phyloP scores from a whole-genome alignment of 805 yeast species.

The Saturnispora quitensis region DNA sequence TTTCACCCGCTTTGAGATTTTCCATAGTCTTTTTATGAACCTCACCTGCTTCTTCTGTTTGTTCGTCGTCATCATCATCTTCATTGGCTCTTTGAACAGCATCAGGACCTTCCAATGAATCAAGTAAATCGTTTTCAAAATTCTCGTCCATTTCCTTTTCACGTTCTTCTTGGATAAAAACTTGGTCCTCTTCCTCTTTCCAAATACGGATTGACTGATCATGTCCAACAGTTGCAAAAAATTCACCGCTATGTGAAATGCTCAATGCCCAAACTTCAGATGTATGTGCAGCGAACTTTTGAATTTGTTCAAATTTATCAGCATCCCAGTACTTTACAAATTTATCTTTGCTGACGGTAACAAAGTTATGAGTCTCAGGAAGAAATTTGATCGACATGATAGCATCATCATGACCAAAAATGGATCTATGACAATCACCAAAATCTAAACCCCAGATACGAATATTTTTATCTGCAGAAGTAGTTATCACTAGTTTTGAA shows the following conservation, averaged over 20 bases:
- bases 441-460: slow-evolving; percentile 98
- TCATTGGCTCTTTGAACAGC: slow-evolving; percentile 30
- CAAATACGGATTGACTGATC: slow-evolving; percentile 92
- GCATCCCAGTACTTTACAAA: slow-evolving; percentile 97
- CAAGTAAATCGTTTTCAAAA: slow-evolving; percentile 72
- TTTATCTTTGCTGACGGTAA: slow-evolving; percentile 85
- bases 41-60: slow-evolving; percentile 44
- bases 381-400: slow-evolving; percentile 82
- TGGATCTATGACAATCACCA: slow-evolving; percentile 96
- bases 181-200: slow-evolving; percentile 89
- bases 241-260: slow-evolving; percentile 61
- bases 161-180: slow-evolving; percentile 93
- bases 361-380: slow-evolving; percentile 81
- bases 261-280: slow-evolving; percentile 91
- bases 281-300: slow-evolving; percentile 78
- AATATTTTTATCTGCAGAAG: slow-evolving; percentile 95
- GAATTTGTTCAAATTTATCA: slow-evolving; percentile 89
- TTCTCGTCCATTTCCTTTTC: slow-evolving; percentile 92
- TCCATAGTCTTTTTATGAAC: slow-evolving; percentile 83
- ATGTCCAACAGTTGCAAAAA: slow-evolving; percentile 77
- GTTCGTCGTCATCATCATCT: slow-evolving; percentile 30
- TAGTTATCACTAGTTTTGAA: slow-evolving; percentile 78
- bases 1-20: slow-evolving; percentile 90
- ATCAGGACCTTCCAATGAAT: slow-evolving; percentile 54
- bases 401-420: slow-evolving; percentile 95